A percentile compares a stretch with the other conserved stretches of the same genome.
These are phyloP conservation scores for Waitea zeae DNA, from an alignment of 1,284 basidiomycete species.

Conservation along the genomic window DNA sequence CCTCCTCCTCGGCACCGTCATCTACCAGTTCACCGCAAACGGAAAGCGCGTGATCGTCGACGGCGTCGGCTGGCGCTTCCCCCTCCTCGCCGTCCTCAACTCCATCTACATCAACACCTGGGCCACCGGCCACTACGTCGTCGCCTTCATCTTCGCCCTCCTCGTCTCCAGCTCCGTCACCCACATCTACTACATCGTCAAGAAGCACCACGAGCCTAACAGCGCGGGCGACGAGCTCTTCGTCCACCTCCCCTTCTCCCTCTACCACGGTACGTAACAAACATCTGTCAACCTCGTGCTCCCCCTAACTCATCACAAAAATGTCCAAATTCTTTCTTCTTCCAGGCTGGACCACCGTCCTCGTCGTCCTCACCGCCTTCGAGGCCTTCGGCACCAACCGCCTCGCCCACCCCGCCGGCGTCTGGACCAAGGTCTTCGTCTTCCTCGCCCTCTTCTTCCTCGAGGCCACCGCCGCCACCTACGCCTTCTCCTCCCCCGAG, in stretches of 20 bases:
- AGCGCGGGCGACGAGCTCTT: conserved; percentile 60
- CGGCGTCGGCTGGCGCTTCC: conserved; percentile 79
- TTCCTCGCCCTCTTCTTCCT: conserved; percentile 91
- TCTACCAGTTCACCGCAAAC: conserved; percentile 77
- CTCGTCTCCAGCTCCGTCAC: conserved; percentile 72
- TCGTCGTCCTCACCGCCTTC: conserved; percentile 79
- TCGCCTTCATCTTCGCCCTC: conserved; percentile 74
- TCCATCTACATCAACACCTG: conserved; percentile 75
- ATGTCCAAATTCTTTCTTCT: not conserved
- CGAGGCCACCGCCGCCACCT: conserved; percentile 80
- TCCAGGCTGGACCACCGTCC: conserved; percentile 71
- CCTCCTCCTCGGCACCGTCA: conserved; percentile 22
- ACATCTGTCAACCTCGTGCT: no score
- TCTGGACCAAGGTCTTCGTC: conserved; percentile 89
- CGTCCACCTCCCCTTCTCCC: conserved; percentile 76
- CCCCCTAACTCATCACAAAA: no score
- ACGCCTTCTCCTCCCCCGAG: conserved; percentile 78
- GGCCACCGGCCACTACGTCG: conserved; percentile 53
- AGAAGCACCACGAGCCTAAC: conserved; percentile 62
- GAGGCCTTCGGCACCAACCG: conserved; percentile 83
- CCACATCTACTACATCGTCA: conserved; percentile 87
- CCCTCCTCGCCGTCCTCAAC: conserved; percentile 72
- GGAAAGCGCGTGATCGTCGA: conserved; percentile 76
- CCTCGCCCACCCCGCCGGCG: conserved; percentile 42
- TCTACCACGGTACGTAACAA: conserved; percentile 64